Conservation (phyloP, 768 basidiomycete species). For the Suillus decipiens region DNA sequence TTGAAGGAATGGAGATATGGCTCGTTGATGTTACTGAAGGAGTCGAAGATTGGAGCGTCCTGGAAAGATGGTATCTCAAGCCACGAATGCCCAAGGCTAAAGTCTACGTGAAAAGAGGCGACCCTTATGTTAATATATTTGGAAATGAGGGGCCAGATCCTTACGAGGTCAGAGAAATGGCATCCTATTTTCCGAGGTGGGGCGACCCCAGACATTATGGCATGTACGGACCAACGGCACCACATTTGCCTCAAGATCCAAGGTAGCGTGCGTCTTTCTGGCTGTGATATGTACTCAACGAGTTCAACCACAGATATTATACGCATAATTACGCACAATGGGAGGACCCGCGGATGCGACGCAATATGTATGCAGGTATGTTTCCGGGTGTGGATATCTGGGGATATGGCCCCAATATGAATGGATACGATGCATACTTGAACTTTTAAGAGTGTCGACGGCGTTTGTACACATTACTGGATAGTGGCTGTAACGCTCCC, state of each 20-base stretch:
- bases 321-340: not conserved
- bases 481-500: not conserved
- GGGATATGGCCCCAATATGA: not conserved
- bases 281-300: not conserved
- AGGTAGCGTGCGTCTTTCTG: not conserved
- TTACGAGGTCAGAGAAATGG: not conserved
- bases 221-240: not conserved
- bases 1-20: constrained; percentile 1
- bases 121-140: not conserved
- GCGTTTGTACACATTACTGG: not conserved
- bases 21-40: not conserved
- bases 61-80: not conserved
- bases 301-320: not conserved
- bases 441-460: not conserved
- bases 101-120: not conserved
- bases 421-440: not conserved
- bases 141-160: not conserved
- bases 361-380: not conserved
- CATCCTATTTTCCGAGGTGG: not conserved
- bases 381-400: not conserved
- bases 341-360: not conserved
- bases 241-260: not conserved
- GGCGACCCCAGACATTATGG: not conserved
- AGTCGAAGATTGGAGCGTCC: not conserved
- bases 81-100: not conserved